phyloP scores from a whole-genome alignment of 2,329 filamentous ascomycete genomes.

The Venturia asperata region DNA sequence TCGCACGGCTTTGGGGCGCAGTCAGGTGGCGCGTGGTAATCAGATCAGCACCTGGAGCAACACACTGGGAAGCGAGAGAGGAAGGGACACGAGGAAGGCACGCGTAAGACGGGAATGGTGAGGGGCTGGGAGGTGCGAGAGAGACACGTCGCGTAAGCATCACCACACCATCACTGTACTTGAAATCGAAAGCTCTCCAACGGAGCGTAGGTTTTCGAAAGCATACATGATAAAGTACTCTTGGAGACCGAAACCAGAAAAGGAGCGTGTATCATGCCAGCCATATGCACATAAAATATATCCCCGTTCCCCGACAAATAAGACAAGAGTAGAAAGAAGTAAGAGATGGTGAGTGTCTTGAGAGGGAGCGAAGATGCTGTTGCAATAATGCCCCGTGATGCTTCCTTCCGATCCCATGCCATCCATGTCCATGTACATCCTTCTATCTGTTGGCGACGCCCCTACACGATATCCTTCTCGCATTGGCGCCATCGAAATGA shows the following conservation, averaged over 20 bases:
- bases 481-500: slow-evolving; percentile 5
- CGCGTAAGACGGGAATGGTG: too few relatives aligned
- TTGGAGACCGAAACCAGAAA: background rate
- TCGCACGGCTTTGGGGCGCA: background rate
- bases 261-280: background rate
- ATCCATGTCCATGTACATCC: background rate
- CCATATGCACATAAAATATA: background rate
- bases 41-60: too few relatives aligned
- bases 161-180: background rate
- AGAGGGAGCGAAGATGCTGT: background rate
- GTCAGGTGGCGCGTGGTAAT: slow-evolving; percentile 1
- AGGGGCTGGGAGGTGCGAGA: too few relatives aligned
- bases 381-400: slow-evolving; percentile 3
- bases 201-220: background rate
- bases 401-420: background rate
- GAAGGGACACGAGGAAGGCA: too few relatives aligned
- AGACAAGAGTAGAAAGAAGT: background rate
- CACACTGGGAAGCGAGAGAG: too few relatives aligned
- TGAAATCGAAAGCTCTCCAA: background rate
- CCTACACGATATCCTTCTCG: background rate
- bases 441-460: background rate
- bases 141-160: background rate
- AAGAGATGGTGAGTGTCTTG: background rate
- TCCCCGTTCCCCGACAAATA: background rate
- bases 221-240: background rate